A percentile compares a stretch with the other conserved stretches of the same genome.
Evolutionary conservation across 345 rosid genomes (phyloP).

Genomic region (Bruguiera parviflora): DNA sequence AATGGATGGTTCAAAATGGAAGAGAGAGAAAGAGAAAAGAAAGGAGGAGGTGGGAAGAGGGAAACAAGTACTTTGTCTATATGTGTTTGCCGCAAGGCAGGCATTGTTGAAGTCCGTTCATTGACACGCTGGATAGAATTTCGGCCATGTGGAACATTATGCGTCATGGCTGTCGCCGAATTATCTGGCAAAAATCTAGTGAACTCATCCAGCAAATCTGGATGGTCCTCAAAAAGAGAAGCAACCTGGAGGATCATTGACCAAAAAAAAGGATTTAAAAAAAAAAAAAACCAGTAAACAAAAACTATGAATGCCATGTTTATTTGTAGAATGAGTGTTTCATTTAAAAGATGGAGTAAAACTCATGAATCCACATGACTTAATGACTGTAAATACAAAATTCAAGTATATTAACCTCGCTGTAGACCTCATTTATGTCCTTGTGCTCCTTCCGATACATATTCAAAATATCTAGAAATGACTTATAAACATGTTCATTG

Average conservation of each 20-base stretch:
- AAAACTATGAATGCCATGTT: too few relatives aligned
- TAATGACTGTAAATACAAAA: neutral
- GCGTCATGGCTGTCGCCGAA: conserved; percentile 47
- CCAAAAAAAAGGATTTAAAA: conserved; percentile 2
- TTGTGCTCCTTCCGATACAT: conserved; percentile 88
- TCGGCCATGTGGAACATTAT: conserved; percentile 43
- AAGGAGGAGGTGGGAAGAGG: too few relatives aligned
- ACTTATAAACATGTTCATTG: conserved; percentile 79
- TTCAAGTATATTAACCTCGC: conserved; percentile 46
- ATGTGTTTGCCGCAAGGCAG: conserved; percentile 50
- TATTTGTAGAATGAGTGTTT: neutral
- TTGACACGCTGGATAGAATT: conserved; percentile 51
- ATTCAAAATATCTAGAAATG: conserved; percentile 80
- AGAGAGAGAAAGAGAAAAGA: neutral
- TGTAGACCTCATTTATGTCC: conserved; percentile 85
- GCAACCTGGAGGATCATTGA: conserved; percentile 53
- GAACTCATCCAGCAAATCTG: conserved; percentile 88
- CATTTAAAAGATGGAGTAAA: neutral
- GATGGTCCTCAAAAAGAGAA: conserved; percentile 67
- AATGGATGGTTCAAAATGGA: neutral
- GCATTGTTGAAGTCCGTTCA: conserved; percentile 50
- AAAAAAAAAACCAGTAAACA: neutral
- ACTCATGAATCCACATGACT: neutral
- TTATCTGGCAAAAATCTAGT: conserved; percentile 70
- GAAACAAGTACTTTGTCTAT: conserved; percentile 53